These are phyloP conservation scores for Curvularia sp. DNA, from an alignment of 2,329 filamentous ascomycete species.

Conservation along the genomic window DNA sequence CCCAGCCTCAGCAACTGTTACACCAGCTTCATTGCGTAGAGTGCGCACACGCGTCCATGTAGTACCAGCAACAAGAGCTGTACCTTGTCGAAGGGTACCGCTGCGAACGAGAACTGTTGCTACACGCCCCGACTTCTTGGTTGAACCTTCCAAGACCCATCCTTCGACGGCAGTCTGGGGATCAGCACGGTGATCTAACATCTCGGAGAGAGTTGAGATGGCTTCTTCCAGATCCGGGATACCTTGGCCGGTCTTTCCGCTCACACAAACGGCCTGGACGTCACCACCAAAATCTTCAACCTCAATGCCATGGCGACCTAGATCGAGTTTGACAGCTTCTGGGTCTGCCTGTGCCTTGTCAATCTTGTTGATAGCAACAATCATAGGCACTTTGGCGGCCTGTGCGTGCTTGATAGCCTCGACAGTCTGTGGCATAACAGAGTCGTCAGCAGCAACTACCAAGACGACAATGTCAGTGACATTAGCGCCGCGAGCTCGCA, in stretches of 20 bases:
- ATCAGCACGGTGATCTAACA: slow-evolving; percentile 88
- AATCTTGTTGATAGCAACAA: slow-evolving; percentile 97
- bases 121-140: slow-evolving; percentile 82
- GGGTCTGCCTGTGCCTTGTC: slow-evolving; percentile 85
- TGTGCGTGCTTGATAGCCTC: slow-evolving; percentile 96
- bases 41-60: slow-evolving; percentile 88
- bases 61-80: slow-evolving; percentile 84
- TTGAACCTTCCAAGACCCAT: slow-evolving; percentile 90
- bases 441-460: slow-evolving; percentile 95
- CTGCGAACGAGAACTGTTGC: slow-evolving; percentile 89
- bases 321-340: slow-evolving; percentile 85
- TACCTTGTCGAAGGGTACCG: slow-evolving; percentile 81
- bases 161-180: slow-evolving; percentile 80
- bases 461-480: slow-evolving; percentile 97
- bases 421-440: slow-evolving; percentile 94
- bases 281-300: slow-evolving; percentile 96
- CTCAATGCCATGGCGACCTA: slow-evolving; percentile 81
- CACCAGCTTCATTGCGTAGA: slow-evolving; percentile 83
- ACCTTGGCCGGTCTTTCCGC: slow-evolving; percentile 90
- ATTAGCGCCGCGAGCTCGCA: slow-evolving; percentile 93
- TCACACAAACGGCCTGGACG: slow-evolving; percentile 88
- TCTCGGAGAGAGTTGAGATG: slow-evolving; percentile 82
- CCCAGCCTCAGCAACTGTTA: slow-evolving; percentile 72
- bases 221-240: slow-evolving; percentile 94
- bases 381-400: slow-evolving; percentile 86